phyloP scores from a whole-genome alignment of 2,329 filamentous ascomycete genomes.

The Plectosphaerella cucumerina region DNA sequence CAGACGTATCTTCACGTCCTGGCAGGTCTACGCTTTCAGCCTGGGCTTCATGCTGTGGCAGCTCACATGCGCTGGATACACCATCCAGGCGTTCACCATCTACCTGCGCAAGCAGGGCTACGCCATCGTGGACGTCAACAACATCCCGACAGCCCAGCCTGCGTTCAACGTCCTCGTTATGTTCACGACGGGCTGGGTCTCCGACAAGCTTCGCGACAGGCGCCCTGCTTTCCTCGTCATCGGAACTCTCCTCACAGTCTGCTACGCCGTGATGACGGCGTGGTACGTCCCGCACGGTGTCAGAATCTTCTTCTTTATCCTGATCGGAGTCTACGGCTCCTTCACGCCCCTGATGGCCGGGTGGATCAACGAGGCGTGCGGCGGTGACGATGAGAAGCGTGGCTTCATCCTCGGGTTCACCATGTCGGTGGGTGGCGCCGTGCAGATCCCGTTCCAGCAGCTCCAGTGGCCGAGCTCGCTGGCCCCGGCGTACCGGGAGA shows the following conservation, averaged over 20 bases:
- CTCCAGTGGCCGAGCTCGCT: background rate
- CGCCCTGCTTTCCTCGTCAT: constrained; percentile 30
- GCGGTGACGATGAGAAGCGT: constrained; percentile 1
- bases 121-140: constrained; percentile 36
- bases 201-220: constrained; percentile 30
- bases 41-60: constrained; percentile 33
- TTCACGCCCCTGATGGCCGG: constrained; percentile 25
- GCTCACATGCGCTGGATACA: constrained; percentile 31
- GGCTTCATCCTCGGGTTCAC: background rate
- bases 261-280: constrained; percentile 29
- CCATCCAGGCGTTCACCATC: constrained; percentile 35
- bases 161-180: constrained; percentile 39
- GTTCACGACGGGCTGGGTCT: constrained; percentile 27
- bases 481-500: constrained; percentile 12
- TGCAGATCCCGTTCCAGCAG: constrained; percentile 1
- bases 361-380: constrained; percentile 1
- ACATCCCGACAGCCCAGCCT: constrained; percentile 37
- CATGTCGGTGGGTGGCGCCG: background rate
- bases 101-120: constrained; percentile 33
- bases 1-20: constrained; percentile 31
- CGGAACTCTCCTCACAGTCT: constrained; percentile 27
- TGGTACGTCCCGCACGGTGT: constrained; percentile 32
- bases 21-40: constrained; percentile 40
- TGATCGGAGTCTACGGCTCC: constrained; percentile 34
- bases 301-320: constrained; percentile 33